These are phyloP conservation scores for Pythium phragmiticola DNA, from an alignment of 352 stramenopile species.

Conservation along the genomic window DNA sequence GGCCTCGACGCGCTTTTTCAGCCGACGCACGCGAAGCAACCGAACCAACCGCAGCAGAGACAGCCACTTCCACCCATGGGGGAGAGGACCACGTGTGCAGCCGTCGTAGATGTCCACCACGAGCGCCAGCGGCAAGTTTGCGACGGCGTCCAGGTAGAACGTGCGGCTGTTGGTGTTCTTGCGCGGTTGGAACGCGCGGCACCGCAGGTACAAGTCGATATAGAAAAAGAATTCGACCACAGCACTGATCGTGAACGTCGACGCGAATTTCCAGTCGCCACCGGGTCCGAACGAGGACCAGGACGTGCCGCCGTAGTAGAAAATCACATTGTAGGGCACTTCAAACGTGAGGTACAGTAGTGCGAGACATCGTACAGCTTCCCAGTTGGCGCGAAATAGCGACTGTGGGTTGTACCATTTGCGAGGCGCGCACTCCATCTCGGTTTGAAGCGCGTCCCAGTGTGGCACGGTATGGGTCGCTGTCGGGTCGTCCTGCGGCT, in stretches of 20 bases:
- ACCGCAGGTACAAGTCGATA: conserved; percentile 23
- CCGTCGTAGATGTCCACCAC: conserved; percentile 28
- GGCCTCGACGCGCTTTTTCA: conserved; percentile 21
- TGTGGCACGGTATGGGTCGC: conserved; percentile 12
- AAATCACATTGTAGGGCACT: conserved; percentile 32
- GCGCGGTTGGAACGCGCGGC: conserved; percentile 19
- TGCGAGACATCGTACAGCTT: conserved; percentile 22
- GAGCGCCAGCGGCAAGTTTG: conserved; percentile 27
- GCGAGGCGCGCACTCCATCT: conserved; percentile 11
- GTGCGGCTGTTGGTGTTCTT: conserved; percentile 19
- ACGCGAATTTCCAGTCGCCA: conserved; percentile 14
- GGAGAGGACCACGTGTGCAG: conserved; percentile 8
- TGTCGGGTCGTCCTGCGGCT: neutral
- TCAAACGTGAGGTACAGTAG: conserved; percentile 35
- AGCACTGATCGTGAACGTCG: conserved; percentile 24
- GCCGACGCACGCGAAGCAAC: conserved; percentile 24
- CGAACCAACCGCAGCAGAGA: conserved; percentile 30
- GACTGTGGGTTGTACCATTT: conserved; percentile 23
- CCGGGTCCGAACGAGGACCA: conserved; percentile 9
- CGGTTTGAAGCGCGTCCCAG: conserved; percentile 19
- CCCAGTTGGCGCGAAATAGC: conserved; percentile 23
- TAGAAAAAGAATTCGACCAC: conserved; percentile 29
- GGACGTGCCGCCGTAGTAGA: conserved; percentile 25
- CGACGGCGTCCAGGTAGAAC: conserved; percentile 25
- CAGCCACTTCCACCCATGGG: conserved; percentile 19